phyloP scores from a whole-genome alignment of 441 rosid species.

The Flueggea neowawraea region DNA sequence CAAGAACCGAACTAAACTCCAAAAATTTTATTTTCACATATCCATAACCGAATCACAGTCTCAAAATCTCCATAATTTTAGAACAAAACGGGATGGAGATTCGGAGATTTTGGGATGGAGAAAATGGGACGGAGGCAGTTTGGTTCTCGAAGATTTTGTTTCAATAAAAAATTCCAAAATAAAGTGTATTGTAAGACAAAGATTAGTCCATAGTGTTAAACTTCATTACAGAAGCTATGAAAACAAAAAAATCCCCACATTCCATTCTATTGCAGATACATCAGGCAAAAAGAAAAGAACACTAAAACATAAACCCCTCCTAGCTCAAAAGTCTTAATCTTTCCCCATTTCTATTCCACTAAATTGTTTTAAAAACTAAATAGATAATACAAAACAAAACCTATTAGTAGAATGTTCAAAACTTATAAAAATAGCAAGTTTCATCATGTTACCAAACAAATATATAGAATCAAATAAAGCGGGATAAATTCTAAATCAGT shows the following conservation, averaged over 20 bases:
- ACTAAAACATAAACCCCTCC: not conserved
- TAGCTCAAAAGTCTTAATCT: not conserved
- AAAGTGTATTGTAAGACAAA: not conserved
- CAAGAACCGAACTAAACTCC: too few relatives aligned
- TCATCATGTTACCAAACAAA: not conserved
- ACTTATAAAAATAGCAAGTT: not conserved
- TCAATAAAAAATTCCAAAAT: constrained; percentile 41
- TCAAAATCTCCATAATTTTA: too few relatives aligned
- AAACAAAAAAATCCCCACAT: too few relatives aligned
- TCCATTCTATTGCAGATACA: too few relatives aligned
- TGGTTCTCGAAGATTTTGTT: constrained; percentile 64
- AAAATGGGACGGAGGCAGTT: too few relatives aligned
- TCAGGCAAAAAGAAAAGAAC: not conserved
- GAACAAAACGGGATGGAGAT: too few relatives aligned
- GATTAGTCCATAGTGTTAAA: too few relatives aligned
- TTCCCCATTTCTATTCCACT: not conserved
- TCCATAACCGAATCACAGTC: too few relatives aligned
- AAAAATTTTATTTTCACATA: too few relatives aligned
- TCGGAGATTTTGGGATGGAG: too few relatives aligned
- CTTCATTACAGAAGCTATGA: not conserved
- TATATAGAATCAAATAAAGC: constrained; percentile 19
- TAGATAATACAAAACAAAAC: not conserved
- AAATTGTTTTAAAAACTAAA: not conserved
- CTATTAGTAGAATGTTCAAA: not conserved
- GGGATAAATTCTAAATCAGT: constrained; percentile 25